Evolutionary conservation across 2,329 filamentous ascomycete genomes (phyloP).

Genomic region (Clarireedia hainanense): DNA sequence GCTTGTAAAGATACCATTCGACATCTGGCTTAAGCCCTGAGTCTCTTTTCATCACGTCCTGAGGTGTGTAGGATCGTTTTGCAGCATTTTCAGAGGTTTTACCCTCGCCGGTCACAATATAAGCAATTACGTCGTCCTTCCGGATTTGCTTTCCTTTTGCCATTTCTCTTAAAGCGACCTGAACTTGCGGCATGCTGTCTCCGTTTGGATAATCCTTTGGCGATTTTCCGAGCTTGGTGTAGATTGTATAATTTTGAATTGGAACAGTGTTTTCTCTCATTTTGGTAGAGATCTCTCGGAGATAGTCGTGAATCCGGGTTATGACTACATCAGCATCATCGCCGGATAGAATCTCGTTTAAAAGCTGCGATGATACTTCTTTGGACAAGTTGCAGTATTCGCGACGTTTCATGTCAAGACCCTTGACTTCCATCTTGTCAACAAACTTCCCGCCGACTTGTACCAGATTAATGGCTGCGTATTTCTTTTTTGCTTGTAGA

Average conservation of each 20-base stretch:
- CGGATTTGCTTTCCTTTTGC: slow-evolving; percentile 81
- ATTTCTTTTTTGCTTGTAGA: slow-evolving; percentile 98
- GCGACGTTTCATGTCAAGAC: slow-evolving; percentile 93
- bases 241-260: slow-evolving; percentile 88
- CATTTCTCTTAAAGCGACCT: slow-evolving; percentile 84
- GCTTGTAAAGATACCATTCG: slow-evolving; percentile 98
- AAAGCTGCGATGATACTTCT: slow-evolving; percentile 79
- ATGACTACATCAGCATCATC: slow-evolving; percentile 86
- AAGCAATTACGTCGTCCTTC: slow-evolving; percentile 92
- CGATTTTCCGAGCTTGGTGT: slow-evolving; percentile 91
- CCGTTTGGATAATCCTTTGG: slow-evolving; percentile 92
- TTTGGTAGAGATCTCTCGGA: slow-evolving; percentile 72
- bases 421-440: slow-evolving; percentile 96
- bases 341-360: slow-evolving; percentile 92
- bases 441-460: slow-evolving; percentile 83
- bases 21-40: slow-evolving; percentile 75
- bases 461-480: slow-evolving; percentile 90
- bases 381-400: slow-evolving; percentile 96
- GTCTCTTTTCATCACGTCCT: slow-evolving; percentile 74
- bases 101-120: slow-evolving; percentile 78
- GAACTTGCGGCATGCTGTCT: slow-evolving; percentile 92
- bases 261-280: slow-evolving; percentile 78
- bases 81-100: slow-evolving; percentile 60
- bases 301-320: slow-evolving; percentile 85
- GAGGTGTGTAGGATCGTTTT: slow-evolving; percentile 81